phyloP scores from a whole-genome alignment of 345 rosid genomes.

The Citrus sp. region DNA sequence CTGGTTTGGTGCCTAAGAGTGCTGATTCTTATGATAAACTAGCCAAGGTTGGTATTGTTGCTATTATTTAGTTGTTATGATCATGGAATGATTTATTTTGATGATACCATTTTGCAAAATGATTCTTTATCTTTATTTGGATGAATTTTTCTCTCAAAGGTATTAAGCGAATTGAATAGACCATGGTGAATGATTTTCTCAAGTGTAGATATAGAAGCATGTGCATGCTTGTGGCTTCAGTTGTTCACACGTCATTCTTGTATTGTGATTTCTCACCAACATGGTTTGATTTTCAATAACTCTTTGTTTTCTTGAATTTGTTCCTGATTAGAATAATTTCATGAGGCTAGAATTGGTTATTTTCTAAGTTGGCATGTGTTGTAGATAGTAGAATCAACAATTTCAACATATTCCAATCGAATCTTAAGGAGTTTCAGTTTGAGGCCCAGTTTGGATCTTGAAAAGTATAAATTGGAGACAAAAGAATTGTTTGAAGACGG shows the following conservation, averaged over 20 bases:
- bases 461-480: not conserved
- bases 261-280: not conserved
- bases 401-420: not conserved
- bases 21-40: constrained; percentile 71
- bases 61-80: not conserved
- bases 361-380: not conserved
- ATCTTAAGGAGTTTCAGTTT: not conserved
- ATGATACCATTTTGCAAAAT: not conserved
- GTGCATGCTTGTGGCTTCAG: not conserved
- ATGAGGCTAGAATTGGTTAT: not conserved
- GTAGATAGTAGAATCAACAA: not conserved
- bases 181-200: not conserved
- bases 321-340: not conserved
- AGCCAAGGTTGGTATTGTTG: constrained; percentile 42
- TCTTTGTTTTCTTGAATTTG: not conserved
- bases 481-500: not conserved
- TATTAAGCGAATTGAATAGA: not conserved
- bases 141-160: not conserved
- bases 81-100: not conserved
- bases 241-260: not conserved
- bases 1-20: constrained; percentile 50
- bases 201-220: not conserved
- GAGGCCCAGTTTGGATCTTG: not conserved
- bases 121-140: not conserved
- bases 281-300: not conserved